Evolutionary conservation across 352 stramenopile species (phyloP), one percentile per base, ranked within the genome.

Genomic region (Phytophthora pisi): DNA sequence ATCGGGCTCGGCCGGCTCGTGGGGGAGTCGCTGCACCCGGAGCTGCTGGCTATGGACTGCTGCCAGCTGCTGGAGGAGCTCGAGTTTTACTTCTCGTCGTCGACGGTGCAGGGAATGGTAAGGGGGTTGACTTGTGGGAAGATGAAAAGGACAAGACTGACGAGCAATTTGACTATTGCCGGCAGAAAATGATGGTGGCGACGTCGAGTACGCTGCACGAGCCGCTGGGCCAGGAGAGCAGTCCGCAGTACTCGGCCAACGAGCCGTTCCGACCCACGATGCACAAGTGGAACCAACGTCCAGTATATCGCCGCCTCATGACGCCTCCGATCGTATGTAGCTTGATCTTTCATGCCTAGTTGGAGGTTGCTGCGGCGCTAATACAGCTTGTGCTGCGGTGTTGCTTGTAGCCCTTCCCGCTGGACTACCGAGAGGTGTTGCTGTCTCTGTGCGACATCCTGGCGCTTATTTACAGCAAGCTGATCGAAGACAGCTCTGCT

Each of bases 11-110:
- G 88, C 0, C 74, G 74, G 40, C 65, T 95, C 23, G 76, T 93
- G 23, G 78, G 76, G 16, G 79, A 90, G 50, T 77, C 83, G 10
- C 55, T 50, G 1, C 82, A 90, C 54, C 58, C 84, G 8, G 70
- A 93, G 64, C 70, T 84, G 13, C 63, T 95, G 28, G 83, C 82
- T 0, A 82, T 90, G 57, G 82, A 92, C 50, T 86, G 81, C 49
- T 93, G 85, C 20, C 85, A 95, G 55, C 68, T 95, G n/a, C 74
- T 95, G 23, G 88, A 95, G 56, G 88, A 95, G 52, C 77, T 95
- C 28, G 88, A 95, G 61, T 95, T 92, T 60, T 91, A 89, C 64
- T 93, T 95, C 30, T 81, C 86, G 11, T 91, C 85, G 5, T 69
- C 78, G 11, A 88, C 84, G 2, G 77, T 91, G 28, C 88, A 95